Percentiles rank a stretch among this genome's conserved stretches.
Conservation (phyloP, 2,329 filamentous ascomycete species). For the Phialemoniopsis sp. region DNA sequence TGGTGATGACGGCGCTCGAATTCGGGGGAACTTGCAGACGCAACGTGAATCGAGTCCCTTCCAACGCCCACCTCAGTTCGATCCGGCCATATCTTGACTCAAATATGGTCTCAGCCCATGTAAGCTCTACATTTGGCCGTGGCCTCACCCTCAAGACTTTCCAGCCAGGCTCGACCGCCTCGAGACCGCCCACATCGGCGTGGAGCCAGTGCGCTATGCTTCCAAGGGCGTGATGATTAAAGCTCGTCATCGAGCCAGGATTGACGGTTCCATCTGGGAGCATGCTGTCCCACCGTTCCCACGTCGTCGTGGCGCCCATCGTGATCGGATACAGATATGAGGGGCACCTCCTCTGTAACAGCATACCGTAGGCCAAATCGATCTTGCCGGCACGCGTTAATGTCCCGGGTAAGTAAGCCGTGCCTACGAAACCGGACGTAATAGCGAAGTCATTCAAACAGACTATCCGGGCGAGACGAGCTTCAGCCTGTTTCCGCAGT, state of each 20-base stretch:
- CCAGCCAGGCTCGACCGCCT: slow-evolving; percentile 21
- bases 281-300: slow-evolving; percentile 37
- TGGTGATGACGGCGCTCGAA: slow-evolving; percentile 5
- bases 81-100: slow-evolving; percentile 25
- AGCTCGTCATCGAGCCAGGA: slow-evolving; percentile 31
- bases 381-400: slow-evolving; percentile 44
- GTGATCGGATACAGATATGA: slow-evolving; percentile 31
- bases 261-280: slow-evolving; percentile 29
- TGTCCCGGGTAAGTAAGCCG: slow-evolving; percentile 21
- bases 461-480: slow-evolving; percentile 31
- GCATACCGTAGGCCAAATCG: slow-evolving; percentile 28
- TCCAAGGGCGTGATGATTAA: slow-evolving; percentile 36
- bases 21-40: slow-evolving; percentile 11
- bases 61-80: slow-evolving; percentile 19
- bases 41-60: slow-evolving; percentile 10
- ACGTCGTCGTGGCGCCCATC: slow-evolving; percentile 33
- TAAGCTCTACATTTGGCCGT: slow-evolving; percentile 23
- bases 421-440: slow-evolving; percentile 23
- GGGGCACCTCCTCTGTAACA: slow-evolving; percentile 22
- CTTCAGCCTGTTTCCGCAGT: not conserved
- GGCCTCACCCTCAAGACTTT: slow-evolving; percentile 18
- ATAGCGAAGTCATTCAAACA: slow-evolving; percentile 36
- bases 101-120: slow-evolving; percentile 22
- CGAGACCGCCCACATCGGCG: slow-evolving; percentile 23
- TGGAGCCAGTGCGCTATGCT: slow-evolving; percentile 32